These are phyloP conservation scores for Hypoxylon sp. DNA, from an alignment of 2,329 filamentous ascomycete species.

Conservation along the genomic window DNA sequence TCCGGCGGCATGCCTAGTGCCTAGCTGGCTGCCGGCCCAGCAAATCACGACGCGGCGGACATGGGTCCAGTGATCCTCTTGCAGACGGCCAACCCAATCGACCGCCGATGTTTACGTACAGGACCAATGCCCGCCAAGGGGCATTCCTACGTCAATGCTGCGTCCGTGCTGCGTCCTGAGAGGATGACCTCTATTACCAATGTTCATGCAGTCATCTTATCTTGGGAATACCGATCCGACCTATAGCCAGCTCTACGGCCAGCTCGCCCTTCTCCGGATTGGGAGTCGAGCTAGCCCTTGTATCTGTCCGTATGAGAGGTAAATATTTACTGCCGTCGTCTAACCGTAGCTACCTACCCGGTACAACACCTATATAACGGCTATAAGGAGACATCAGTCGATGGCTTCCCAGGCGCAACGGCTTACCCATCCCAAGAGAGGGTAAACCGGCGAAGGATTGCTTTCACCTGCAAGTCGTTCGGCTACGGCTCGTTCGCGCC, in stretches of 20 bases:
- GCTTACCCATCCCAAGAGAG: slow-evolving; percentile 9
- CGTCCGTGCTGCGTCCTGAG: slow-evolving; percentile 34
- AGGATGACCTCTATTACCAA: slow-evolving; percentile 28
- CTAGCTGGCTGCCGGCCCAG: slow-evolving; percentile 27
- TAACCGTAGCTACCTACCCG: slow-evolving; percentile 9
- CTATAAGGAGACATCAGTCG: slow-evolving; percentile 28
- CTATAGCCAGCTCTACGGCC: too few relatives aligned
- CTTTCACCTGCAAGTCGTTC: slow-evolving; percentile 3
- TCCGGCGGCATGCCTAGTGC: slow-evolving; percentile 22
- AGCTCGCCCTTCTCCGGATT: slow-evolving; percentile 12
- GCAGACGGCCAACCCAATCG: slow-evolving; percentile 31
- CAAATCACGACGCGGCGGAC: slow-evolving; percentile 28
- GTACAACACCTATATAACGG: not conserved
- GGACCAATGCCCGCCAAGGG: slow-evolving; percentile 26
- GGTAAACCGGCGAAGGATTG: slow-evolving; percentile 6
- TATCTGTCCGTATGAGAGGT: not conserved
- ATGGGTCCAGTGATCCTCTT: slow-evolving; percentile 35
- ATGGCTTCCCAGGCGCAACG: slow-evolving; percentile 15
- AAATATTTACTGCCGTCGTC: not conserved
- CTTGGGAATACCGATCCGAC: slow-evolving; percentile 31
- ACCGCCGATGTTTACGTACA: slow-evolving; percentile 33
- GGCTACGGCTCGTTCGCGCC: not conserved
- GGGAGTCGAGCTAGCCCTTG: slow-evolving; percentile 9
- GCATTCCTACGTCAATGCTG: slow-evolving; percentile 35
- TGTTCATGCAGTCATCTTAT: slow-evolving; percentile 36